Percentiles rank a stretch among this genome's conserved stretches.
These are phyloP conservation scores for Cyclocybe cylindracea DNA, from an alignment of 768 basidiomycete genomes.

Conservation along the genomic window DNA sequence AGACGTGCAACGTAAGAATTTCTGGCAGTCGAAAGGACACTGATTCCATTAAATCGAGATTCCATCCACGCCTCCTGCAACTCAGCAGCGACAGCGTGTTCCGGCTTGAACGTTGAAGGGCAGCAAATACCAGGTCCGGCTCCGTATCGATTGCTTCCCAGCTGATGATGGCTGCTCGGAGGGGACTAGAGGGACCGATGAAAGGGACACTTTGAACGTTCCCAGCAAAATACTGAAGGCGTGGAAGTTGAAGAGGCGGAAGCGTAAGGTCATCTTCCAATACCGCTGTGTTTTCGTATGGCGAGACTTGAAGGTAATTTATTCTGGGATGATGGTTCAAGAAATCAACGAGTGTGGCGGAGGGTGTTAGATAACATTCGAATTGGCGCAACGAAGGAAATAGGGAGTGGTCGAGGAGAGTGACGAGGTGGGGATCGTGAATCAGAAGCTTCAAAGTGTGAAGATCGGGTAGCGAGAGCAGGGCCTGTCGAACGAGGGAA, in stretches of 20 bases:
- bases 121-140: constrained; percentile 28
- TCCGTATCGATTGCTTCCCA: constrained; percentile 34
- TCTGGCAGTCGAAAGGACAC: constrained; percentile 33
- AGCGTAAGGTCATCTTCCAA: constrained; percentile 6
- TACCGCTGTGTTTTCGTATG: constrained; percentile 23
- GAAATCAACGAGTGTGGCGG: constrained; percentile 29
- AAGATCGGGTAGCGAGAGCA: constrained; percentile 24
- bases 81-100: constrained; percentile 34
- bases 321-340: constrained; percentile 35
- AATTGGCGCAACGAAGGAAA: constrained; percentile 34
- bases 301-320: constrained; percentile 35
- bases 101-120: constrained; percentile 32
- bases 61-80: constrained; percentile 40
- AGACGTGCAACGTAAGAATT: constrained; percentile 32
- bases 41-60: constrained; percentile 36
- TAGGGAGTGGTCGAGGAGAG: constrained; percentile 17
- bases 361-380: constrained; percentile 35
- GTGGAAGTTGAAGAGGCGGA: constrained; percentile 27
- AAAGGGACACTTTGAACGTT: constrained; percentile 32
- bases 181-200: constrained; percentile 23
- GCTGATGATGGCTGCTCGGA: constrained; percentile 36
- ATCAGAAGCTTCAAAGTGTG: constrained; percentile 33
- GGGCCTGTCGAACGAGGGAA: constrained; percentile 25
- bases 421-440: constrained; percentile 28
- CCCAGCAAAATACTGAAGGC: constrained; percentile 37